phyloP scores from a whole-genome alignment of 768 basidiomycete genomes.

The Trametopsis cervina region DNA sequence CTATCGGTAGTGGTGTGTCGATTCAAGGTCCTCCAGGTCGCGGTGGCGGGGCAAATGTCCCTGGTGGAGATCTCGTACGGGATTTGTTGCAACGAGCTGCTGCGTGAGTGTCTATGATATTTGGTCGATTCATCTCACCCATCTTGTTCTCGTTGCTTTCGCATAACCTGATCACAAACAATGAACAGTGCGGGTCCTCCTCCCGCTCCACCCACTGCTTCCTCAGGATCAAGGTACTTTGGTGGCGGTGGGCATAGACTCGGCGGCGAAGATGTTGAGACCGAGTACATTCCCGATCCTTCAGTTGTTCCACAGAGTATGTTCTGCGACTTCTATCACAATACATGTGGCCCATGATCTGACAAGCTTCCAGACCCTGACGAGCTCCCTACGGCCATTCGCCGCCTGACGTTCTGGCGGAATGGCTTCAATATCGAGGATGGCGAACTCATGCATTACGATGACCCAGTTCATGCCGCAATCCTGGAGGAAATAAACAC shows the following conservation, averaged over 20 bases:
- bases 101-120: slow-evolving; percentile 51
- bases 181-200: slow-evolving; percentile 31
- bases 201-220: slow-evolving; percentile 14
- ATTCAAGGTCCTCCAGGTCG: slow-evolving; percentile 68
- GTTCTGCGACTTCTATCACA: no score
- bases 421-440: slow-evolving; percentile 92
- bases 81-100: slow-evolving; percentile 77
- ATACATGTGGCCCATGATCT: no score
- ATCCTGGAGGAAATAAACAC: slow-evolving; percentile 71
- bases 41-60: slow-evolving; percentile 20
- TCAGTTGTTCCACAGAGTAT: slow-evolving; percentile 25
- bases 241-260: slow-evolving; percentile 74
- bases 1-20: slow-evolving; percentile 64
- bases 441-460: slow-evolving; percentile 78
- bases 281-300: slow-evolving; percentile 71
- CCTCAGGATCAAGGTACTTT: slow-evolving; percentile 35
- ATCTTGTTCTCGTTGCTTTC: no score
- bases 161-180: neutral
- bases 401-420: slow-evolving; percentile 86
- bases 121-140: no score
- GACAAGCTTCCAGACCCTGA: slow-evolving; percentile 36
- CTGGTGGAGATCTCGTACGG: slow-evolving; percentile 55
- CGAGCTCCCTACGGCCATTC: slow-evolving; percentile 38
- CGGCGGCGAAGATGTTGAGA: slow-evolving; percentile 86
- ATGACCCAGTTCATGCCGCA: slow-evolving; percentile 64